Evolutionary conservation across 805 yeast genomes (phyloP).

Genomic region (Saturnispora halmiae): DNA sequence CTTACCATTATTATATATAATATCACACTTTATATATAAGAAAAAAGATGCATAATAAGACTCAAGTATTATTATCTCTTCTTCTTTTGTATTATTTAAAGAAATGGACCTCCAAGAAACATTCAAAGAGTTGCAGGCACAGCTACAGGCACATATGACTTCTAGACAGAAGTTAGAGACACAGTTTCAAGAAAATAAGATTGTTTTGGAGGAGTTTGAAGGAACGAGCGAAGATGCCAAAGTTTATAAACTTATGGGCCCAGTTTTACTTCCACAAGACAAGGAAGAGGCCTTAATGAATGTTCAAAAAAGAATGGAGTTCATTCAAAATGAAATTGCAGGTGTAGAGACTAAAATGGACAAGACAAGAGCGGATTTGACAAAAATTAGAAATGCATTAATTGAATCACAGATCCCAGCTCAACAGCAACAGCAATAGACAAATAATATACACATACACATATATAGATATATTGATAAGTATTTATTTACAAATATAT

Average conservation of each 20-base stretch:
- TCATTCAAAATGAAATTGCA: constrained; percentile 67
- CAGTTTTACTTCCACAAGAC: constrained; percentile 86
- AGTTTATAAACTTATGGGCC: constrained; percentile 85
- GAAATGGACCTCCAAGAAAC: constrained; percentile 10
- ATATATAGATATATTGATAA: neutral
- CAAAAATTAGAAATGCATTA: constrained; percentile 1
- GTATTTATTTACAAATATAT: neutral
- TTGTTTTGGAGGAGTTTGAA: constrained; percentile 76
- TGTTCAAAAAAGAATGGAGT: constrained; percentile 84
- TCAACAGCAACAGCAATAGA: neutral
- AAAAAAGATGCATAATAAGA: neutral
- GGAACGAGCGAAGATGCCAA: constrained; percentile 51
- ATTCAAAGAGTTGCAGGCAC: constrained; percentile 23
- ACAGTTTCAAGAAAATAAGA: constrained; percentile 87
- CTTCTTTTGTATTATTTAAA: neutral
- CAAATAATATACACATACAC: neutral
- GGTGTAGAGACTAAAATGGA: constrained; percentile 68
- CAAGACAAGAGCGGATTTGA: constrained; percentile 4
- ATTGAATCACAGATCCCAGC: neutral
- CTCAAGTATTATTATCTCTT: neutral
- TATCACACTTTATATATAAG: neutral
- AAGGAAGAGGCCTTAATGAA: constrained; percentile 71
- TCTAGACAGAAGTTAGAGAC: constrained; percentile 86
- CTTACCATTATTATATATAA: no score
- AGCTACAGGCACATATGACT: constrained; percentile 42